Conservation (phyloP, 2,329 filamentous ascomycete genomes). For the Aspergillus persii region DNA sequence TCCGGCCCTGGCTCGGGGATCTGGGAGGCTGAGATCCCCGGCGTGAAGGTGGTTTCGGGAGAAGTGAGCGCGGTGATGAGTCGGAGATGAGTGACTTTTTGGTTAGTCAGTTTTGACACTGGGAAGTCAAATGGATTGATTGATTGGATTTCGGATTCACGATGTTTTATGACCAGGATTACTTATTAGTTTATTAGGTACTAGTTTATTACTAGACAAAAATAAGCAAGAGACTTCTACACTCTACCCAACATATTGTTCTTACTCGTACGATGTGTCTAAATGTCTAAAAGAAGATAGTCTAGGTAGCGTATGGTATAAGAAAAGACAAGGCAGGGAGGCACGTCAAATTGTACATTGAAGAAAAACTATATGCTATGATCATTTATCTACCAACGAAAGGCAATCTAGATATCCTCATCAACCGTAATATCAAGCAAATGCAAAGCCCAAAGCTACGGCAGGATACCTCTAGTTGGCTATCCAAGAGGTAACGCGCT, state of each 20-base stretch:
- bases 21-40: slow-evolving; percentile 53
- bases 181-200: neutral
- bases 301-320: too few species aligned
- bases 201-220: neutral
- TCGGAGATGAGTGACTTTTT: slow-evolving; percentile 10
- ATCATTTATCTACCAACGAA: neutral
- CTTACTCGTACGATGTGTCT: too few species aligned
- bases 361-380: neutral
- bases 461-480: slow-evolving; percentile 54
- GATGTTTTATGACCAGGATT: neutral
- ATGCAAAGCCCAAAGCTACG: too few species aligned
- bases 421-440: neutral
- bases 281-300: too few species aligned
- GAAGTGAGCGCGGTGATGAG: slow-evolving; percentile 52
- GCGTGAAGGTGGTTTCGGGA: slow-evolving; percentile 56
- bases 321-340: too few species aligned
- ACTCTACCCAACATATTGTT: too few species aligned
- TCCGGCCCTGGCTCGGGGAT: slow-evolving; percentile 52
- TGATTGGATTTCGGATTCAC: neutral
- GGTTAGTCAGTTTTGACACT: neutral
- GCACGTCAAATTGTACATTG: neutral
- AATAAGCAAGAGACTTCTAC: neutral
- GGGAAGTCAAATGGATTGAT: too few species aligned
- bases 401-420: neutral
- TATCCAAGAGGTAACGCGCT: slow-evolving; percentile 85